Evolutionary conservation across 2,329 filamentous ascomycete genomes (phyloP), one percentile per base, ranked within the genome.

Genomic region (Aspergillus amoenus): DNA sequence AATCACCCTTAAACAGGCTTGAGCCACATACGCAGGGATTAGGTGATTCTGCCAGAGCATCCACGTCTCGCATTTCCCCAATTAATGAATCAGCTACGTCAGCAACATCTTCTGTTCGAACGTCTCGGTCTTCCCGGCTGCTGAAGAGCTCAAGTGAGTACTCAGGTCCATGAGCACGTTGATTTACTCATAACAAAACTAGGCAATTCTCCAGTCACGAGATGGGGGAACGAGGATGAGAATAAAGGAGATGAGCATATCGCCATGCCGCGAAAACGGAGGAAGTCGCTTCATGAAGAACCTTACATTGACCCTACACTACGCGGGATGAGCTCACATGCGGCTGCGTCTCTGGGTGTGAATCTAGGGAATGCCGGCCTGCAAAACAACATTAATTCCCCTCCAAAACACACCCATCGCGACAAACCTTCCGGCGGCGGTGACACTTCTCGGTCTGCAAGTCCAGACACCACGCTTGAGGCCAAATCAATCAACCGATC

Each of bases 201-300:
- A 53, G 51, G 11, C 9, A 22, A n/a, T 27, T 50, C 53, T 39
- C 39, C 21, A 11, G 30, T 39, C 13, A 39, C 6, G 30, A 15
- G 42, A 45, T 18, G 30, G 18, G 46, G 22, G 9, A 9, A 9
- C 27, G 8, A 30, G 27, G 27, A 30, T 30, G 27, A 30, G 9
- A 9, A 30, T 30, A 4, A 30, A 30, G 27, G 27, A 13, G 40
- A 39, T 18, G 53, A 24, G 44, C 34, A 39, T 12, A 37, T 9
- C 18, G 40, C 8, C 30, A 50, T 45, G 44, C 55, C 45, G 39
- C 40, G 50, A 53, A 61, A 61, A 40, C 59, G 59, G n/a, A 46
- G 59, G 37, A 63, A 53, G 32, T 30, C 53, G 30, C n/a, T 34
- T 17, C 17, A n/a, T 11, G 37, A 52, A 45, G 45, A 52, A 27